Evolutionary conservation across 768 basidiomycete genomes (phyloP).

Genomic region (Russula sp.): DNA sequence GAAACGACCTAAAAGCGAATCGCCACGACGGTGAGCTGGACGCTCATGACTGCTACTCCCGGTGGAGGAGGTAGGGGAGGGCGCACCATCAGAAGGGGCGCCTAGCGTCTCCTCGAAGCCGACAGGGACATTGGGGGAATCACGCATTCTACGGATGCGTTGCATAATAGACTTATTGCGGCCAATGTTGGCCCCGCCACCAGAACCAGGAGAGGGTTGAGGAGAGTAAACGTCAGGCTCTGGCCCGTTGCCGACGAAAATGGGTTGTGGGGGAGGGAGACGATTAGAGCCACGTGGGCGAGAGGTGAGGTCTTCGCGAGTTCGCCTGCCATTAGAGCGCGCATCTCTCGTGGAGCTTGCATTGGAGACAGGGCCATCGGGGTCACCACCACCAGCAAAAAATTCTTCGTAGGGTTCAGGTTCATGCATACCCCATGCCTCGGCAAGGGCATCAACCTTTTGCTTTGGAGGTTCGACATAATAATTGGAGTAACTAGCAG

Average conservation of each 20-base stretch:
- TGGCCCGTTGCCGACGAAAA: slow-evolving; percentile 40
- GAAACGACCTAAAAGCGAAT: slow-evolving; percentile 74
- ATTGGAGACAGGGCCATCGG: slow-evolving; percentile 52
- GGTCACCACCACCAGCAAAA: slow-evolving; percentile 64
- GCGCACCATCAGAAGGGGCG: slow-evolving; percentile 34
- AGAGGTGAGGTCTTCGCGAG: slow-evolving; percentile 36
- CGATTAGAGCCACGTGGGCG: slow-evolving; percentile 36
- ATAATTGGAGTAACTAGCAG: slow-evolving; percentile 15
- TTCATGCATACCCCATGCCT: slow-evolving; percentile 90
- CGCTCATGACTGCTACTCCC: slow-evolving; percentile 32
- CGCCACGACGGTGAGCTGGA: slow-evolving; percentile 65
- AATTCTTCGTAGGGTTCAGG: slow-evolving; percentile 90
- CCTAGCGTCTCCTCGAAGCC: slow-evolving; percentile 30
- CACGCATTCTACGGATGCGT: slow-evolving; percentile 83
- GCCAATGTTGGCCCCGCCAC: slow-evolving; percentile 44
- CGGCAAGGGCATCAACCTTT: slow-evolving; percentile 82
- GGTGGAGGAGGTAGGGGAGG: slow-evolving; percentile 39
- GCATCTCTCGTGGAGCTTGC: not conserved
- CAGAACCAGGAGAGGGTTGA: slow-evolving; percentile 31
- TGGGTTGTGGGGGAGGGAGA: slow-evolving; percentile 78
- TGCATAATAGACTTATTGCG: slow-evolving; percentile 82
- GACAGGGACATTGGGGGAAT: slow-evolving; percentile 77
- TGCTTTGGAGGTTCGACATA: slow-evolving; percentile 62
- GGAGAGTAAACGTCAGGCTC: slow-evolving; percentile 35
- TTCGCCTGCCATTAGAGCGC: slow-evolving; percentile 28